Evolutionary conservation across 2,329 filamentous ascomycete genomes (phyloP).

Genomic region (Aspergillus ochraceus): DNA sequence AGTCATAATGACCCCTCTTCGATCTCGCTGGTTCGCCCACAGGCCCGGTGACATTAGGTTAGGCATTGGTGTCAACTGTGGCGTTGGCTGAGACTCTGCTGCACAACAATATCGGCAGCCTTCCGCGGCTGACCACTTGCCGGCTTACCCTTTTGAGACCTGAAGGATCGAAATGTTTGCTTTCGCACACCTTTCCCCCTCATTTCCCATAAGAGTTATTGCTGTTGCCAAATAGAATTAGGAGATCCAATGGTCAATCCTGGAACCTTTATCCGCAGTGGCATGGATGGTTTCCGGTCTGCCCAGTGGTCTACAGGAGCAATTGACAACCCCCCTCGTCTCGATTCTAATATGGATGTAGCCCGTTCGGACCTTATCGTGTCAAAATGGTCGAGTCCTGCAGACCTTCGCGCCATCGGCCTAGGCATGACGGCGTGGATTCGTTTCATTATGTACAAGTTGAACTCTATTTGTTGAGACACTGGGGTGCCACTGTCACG

Average conservation of each 20-base stretch:
- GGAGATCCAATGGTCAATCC: not conserved
- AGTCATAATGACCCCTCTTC: not conserved
- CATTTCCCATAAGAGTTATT: not conserved
- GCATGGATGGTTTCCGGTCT: not conserved
- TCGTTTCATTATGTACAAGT: not conserved
- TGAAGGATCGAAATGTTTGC: not conserved
- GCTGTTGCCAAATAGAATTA: not conserved
- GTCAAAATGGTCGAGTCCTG: not conserved
- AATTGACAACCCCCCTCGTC: not conserved
- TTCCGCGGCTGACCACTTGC: not conserved
- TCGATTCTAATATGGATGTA: not conserved
- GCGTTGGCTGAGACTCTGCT: not conserved
- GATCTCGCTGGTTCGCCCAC: not conserved
- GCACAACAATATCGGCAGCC: not conserved
- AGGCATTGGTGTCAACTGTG: not conserved
- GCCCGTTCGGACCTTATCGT: not conserved
- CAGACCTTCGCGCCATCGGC: not conserved
- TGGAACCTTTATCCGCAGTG: not conserved
- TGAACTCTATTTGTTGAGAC: conserved; percentile 9
- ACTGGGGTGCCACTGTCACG: not conserved
- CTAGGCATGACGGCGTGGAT: not conserved
- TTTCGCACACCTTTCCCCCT: not conserved
- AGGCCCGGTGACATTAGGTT: not conserved
- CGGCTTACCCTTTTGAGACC: not conserved
- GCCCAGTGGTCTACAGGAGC: not conserved